phyloP scores from a whole-genome alignment of 345 rosid species.

The rapeseed (Brassica napus) region DNA sequence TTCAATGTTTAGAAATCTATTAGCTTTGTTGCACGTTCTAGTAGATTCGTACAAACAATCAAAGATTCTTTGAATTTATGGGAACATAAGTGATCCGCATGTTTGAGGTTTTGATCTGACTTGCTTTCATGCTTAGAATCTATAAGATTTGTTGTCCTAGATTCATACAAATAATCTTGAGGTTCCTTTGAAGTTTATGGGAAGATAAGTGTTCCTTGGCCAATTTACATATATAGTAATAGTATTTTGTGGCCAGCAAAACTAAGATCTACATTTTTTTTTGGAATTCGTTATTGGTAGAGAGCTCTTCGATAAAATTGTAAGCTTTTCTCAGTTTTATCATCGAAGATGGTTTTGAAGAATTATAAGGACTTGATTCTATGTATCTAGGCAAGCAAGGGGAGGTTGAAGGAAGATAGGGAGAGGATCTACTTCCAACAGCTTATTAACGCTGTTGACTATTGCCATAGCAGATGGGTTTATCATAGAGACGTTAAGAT shows the following conservation, averaged over 20 bases:
- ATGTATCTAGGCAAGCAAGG: constrained; percentile 69
- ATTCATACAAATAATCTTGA: background rate
- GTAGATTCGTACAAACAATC: too few relatives aligned
- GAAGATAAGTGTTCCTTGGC: constrained; percentile 25
- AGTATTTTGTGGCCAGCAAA: constrained; percentile 77
- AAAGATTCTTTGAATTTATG: too few relatives aligned
- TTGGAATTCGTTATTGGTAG: constrained; percentile 93
- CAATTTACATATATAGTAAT: too few relatives aligned
- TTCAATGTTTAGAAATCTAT: background rate
- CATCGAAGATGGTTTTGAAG: constrained; percentile 1
- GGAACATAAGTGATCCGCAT: too few relatives aligned
- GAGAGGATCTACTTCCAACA: constrained; percentile 93
- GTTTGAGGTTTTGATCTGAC: background rate
- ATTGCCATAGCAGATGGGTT: constrained; percentile 94
- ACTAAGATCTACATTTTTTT: constrained; percentile 79
- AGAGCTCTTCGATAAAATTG: constrained; percentile 96
- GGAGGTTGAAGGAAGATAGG: constrained; percentile 92
- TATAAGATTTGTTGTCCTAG: background rate
- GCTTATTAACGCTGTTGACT: constrained; percentile 94
- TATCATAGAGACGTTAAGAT: constrained; percentile 95
- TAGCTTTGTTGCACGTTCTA: too few relatives aligned
- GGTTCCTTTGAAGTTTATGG: background rate
- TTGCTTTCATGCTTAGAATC: background rate
- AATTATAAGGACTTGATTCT: constrained; percentile 13
- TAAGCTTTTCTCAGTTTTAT: constrained; percentile 42